A percentile compares a stretch with the other conserved stretches of the same genome.
phyloP scores from a whole-genome alignment of 140 eudicot species.

The Senecio squalidus region DNA sequence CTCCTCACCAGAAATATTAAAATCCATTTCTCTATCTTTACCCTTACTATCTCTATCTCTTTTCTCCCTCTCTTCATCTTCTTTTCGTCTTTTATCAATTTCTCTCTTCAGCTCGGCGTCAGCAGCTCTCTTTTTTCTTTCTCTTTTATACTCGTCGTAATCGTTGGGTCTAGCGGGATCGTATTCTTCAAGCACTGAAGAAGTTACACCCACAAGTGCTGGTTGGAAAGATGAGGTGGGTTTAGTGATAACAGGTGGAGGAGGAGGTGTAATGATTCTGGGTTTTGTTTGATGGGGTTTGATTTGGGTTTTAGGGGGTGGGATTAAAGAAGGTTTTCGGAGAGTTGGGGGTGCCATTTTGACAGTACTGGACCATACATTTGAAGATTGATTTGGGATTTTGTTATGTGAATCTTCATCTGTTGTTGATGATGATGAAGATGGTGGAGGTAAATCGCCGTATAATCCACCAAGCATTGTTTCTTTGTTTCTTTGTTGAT shows the following conservation, averaged over 20 bases:
- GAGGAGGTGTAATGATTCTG: constrained; percentile 5
- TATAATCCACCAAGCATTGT: constrained; percentile 4
- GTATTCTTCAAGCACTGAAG: constrained; percentile 73
- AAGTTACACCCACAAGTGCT: constrained; percentile 68
- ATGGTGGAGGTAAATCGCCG: constrained; percentile 5
- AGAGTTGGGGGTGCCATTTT: constrained; percentile 63
- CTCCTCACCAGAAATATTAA: constrained; percentile 79
- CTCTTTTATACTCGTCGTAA: constrained; percentile 76
- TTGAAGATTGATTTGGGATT: constrained; percentile 36
- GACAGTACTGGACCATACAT: constrained; percentile 61
- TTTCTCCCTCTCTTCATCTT: constrained; percentile 50
- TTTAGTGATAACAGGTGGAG: not conserved
- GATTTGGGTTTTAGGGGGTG: constrained; percentile 49
- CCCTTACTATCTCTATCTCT: constrained; percentile 27
- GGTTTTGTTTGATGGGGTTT: constrained; percentile 43
- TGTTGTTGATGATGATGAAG: constrained; percentile 13
- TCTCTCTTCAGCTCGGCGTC: constrained; percentile 74
- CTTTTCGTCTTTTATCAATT: constrained; percentile 51
- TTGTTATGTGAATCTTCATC: constrained; percentile 27
- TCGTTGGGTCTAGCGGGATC: constrained; percentile 95
- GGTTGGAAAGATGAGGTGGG: constrained; percentile 43
- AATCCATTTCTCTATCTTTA: constrained; percentile 38
- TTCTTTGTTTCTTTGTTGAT: no score
- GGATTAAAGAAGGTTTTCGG: constrained; percentile 53
- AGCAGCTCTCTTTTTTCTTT: constrained; percentile 55